Conservation (phyloP, 768 basidiomycete genomes). For the Cubamyces lactineus region DNA sequence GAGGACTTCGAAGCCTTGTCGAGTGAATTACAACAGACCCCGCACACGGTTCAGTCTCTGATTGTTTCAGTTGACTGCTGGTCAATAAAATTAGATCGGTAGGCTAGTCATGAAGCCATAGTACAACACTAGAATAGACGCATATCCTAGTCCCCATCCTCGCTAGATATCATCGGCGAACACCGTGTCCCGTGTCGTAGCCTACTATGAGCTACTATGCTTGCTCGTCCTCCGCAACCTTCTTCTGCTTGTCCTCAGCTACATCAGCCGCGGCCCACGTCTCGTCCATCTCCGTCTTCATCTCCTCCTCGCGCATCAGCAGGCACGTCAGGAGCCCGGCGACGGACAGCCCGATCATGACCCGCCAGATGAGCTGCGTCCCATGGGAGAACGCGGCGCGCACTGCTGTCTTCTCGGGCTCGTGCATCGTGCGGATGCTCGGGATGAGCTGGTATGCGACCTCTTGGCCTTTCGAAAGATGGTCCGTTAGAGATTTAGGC, state of each 20-base stretch:
- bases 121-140: too few species aligned
- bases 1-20: too few species aligned
- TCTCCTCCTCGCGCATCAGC: slow-evolving; percentile 33
- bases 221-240: background rate
- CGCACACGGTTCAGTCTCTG: too few species aligned
- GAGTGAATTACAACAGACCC: too few species aligned
- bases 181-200: background rate
- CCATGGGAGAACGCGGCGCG: slow-evolving; percentile 37
- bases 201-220: too few species aligned
- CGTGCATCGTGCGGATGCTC: slow-evolving; percentile 28
- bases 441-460: slow-evolving; percentile 38
- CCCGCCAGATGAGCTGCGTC: slow-evolving; percentile 36
- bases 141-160: too few species aligned
- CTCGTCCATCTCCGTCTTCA: slow-evolving; percentile 37
- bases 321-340: slow-evolving; percentile 34
- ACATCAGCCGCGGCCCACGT: slow-evolving; percentile 19
- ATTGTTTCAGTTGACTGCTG: too few species aligned
- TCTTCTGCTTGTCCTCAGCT: slow-evolving; percentile 13
- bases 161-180: too few species aligned
- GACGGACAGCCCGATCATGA: slow-evolving; percentile 35
- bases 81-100: too few species aligned
- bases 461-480: slow-evolving; percentile 33
- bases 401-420: slow-evolving; percentile 32
- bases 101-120: too few species aligned
- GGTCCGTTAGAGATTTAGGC: slow-evolving; percentile 32